Conservation (phyloP, 176 grass and related monocot genomes). For the Tuctoria greenei region DNA sequence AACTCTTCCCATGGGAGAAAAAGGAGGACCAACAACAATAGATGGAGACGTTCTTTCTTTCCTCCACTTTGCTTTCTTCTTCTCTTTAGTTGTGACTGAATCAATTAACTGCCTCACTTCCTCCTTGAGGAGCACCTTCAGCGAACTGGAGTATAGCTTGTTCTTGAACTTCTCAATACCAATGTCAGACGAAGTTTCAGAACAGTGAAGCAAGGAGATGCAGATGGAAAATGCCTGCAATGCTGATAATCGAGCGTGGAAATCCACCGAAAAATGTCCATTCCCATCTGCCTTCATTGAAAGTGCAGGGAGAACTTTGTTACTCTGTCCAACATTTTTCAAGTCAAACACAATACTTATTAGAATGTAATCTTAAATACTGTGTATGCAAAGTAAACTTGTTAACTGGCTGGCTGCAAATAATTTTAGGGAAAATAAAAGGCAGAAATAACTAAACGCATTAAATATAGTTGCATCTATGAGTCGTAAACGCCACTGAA, state of each 20-base stretch:
- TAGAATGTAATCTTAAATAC: conserved; percentile 1
- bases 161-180: conserved; percentile 71
- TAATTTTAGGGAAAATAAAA: neutral
- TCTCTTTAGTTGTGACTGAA: conserved; percentile 73
- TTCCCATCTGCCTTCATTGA: conserved; percentile 38
- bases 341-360: conserved; percentile 3
- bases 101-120: conserved; percentile 86
- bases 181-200: conserved; percentile 60
- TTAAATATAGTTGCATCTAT: neutral
- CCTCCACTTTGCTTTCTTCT: conserved; percentile 58
- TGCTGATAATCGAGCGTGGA: conserved; percentile 71
- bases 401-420: neutral
- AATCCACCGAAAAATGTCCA: conserved; percentile 72
- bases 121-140: conserved; percentile 88
- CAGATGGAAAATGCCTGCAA: conserved; percentile 93
- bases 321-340: conserved; percentile 62
- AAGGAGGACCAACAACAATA: conserved; percentile 54
- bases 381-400: neutral
- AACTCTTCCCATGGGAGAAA: conserved; percentile 77
- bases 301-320: conserved; percentile 71
- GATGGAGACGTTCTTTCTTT: conserved; percentile 59
- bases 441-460: neutral
- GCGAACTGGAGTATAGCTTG: conserved; percentile 69
- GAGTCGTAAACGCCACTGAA: neutral
- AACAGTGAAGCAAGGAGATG: conserved; percentile 76